Conservation (phyloP, 139 green algal species). For the Trebouxia sp. region DNA sequence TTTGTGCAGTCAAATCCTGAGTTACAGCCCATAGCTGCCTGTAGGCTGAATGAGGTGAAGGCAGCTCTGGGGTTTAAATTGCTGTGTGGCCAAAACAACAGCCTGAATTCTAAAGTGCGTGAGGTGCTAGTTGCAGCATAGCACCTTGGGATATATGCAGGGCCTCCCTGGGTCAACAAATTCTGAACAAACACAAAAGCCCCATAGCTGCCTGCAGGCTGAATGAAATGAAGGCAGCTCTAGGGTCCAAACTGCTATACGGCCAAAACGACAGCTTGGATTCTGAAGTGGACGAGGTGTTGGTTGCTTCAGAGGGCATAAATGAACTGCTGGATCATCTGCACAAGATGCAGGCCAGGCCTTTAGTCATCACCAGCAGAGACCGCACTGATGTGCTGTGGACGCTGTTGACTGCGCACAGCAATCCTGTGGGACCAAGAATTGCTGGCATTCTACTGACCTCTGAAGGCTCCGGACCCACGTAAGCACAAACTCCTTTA, state of each 20-base stretch:
- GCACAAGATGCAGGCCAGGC: conserved; percentile 32
- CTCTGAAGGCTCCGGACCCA: conserved; percentile 32
- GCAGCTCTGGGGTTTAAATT: conserved; percentile 47
- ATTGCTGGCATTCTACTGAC: conserved; percentile 67
- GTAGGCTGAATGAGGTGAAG: conserved; percentile 72
- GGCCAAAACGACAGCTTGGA: conserved; percentile 54
- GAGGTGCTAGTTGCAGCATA: conserved; percentile 51
- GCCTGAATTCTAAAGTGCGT: conserved; percentile 51
- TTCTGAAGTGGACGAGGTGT: conserved; percentile 43
- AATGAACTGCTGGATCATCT: conserved; percentile 57
- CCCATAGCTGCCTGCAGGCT: conserved; percentile 58
- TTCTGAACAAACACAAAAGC: too few relatives aligned
- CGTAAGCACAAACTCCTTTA: background rate
- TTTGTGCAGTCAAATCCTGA: too few relatives aligned
- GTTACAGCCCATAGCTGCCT: too few relatives aligned
- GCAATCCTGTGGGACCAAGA: conserved; percentile 45
- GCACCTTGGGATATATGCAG: too few relatives aligned
- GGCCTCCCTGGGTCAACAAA: too few relatives aligned
- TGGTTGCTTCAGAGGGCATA: conserved; percentile 50
- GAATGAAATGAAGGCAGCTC: conserved; percentile 65
- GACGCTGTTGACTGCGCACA: conserved; percentile 42
- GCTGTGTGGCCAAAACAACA: conserved; percentile 52
- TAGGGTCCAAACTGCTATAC: conserved; percentile 61
- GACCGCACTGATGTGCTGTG: conserved; percentile 58
- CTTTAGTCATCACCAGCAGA: conserved; percentile 55